Percentiles rank a stretch among this genome's conserved stretches.
phyloP scores from a whole-genome alignment of 2,329 filamentous ascomycete species.

The Chrysoporthe cubensis region DNA sequence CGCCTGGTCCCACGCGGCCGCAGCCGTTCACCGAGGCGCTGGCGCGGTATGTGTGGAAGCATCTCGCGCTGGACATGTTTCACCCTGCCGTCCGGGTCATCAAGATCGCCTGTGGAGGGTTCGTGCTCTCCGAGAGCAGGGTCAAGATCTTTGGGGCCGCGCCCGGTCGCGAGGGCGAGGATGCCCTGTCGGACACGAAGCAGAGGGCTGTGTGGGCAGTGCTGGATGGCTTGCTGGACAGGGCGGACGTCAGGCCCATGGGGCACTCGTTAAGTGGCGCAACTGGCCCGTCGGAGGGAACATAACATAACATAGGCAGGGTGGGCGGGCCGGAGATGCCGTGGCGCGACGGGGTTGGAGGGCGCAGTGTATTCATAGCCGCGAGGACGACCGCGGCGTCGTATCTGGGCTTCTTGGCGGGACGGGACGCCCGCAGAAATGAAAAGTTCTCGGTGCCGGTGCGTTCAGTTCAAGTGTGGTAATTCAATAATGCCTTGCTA shows the following conservation, averaged over 20 bases:
- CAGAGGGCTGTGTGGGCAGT: conserved; percentile 24
- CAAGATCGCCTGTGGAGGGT: conserved; percentile 60
- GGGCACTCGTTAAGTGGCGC: background rate
- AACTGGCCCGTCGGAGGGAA: background rate
- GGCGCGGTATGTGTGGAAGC: conserved; percentile 53
- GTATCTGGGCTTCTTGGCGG: too few relatives aligned
- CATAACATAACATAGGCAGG: background rate
- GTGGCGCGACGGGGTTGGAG: too few relatives aligned
- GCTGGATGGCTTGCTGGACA: conserved; percentile 21
- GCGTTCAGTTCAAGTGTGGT: too few relatives aligned
- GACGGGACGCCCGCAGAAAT: background rate
- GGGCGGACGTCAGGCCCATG: conserved; percentile 6
- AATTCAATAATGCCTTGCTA: background rate
- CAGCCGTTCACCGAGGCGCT: conserved; percentile 58
- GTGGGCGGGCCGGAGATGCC: too few relatives aligned
- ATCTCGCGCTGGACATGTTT: conserved; percentile 58
- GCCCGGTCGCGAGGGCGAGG: background rate
- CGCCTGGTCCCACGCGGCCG: conserved; percentile 4
- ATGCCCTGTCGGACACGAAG: conserved; percentile 12
- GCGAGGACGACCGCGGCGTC: too few relatives aligned
- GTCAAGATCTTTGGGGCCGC: conserved; percentile 50
- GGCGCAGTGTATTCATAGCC: too few relatives aligned
- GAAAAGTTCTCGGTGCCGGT: too few relatives aligned
- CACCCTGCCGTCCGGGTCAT: conserved; percentile 57
- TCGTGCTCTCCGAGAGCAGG: conserved; percentile 56